Percentiles rank a stretch among this genome's conserved stretches.
phyloP scores from a whole-genome alignment of 192 early-diverging fungal genomes.

The Phycomyces nitens region DNA sequence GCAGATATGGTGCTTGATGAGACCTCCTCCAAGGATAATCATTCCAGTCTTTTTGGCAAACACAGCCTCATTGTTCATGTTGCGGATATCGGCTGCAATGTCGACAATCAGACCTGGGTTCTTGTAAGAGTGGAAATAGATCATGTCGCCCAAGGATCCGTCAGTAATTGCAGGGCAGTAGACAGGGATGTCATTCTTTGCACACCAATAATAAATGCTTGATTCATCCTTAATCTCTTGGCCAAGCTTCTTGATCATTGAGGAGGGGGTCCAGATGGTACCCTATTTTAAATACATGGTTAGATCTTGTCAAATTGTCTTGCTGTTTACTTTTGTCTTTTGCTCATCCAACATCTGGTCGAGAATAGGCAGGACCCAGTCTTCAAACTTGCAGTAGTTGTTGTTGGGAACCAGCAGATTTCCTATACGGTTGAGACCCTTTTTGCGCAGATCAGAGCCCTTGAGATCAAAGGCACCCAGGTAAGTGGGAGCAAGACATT shows the following conservation, averaged over 20 bases:
- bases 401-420: conserved; percentile 97
- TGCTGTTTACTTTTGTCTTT: conserved; percentile 55
- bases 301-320: background rate
- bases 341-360: conserved; percentile 93
- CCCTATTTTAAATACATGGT: conserved; percentile 34
- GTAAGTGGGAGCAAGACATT: conserved; percentile 88
- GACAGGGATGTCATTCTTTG: conserved; percentile 91
- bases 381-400: conserved; percentile 99
- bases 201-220: conserved; percentile 92
- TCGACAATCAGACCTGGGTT: conserved; percentile 94
- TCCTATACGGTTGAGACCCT: conserved; percentile 94
- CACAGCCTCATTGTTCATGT: conserved; percentile 90
- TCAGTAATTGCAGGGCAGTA: conserved; percentile 98
- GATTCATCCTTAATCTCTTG: conserved; percentile 84
- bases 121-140: conserved; percentile 97
- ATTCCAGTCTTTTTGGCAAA: conserved; percentile 96
- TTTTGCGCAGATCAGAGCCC: conserved; percentile 76
- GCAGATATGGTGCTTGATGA: conserved; percentile 98
- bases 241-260: conserved; percentile 82
- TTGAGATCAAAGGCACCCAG: conserved; percentile 74
- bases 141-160: conserved; percentile 98
- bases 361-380: conserved; percentile 95
- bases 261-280: conserved; percentile 88
- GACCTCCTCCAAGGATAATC: conserved; percentile 94
- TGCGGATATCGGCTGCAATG: conserved; percentile 86